Evolutionary conservation across 169 alveolate genomes (phyloP).

Genomic region (Toxoplasma gondii): DNA sequence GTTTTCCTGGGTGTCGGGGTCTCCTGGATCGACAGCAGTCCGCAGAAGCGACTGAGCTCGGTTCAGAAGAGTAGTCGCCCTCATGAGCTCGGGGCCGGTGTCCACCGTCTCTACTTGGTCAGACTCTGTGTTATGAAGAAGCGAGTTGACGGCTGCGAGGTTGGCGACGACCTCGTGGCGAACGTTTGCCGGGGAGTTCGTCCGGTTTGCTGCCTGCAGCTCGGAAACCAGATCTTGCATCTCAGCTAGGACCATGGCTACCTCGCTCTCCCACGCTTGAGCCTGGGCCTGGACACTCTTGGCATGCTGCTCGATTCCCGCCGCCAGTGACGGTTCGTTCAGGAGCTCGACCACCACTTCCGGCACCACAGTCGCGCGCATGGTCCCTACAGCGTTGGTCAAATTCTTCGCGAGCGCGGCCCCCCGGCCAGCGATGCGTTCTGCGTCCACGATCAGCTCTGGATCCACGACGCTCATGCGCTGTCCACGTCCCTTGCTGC

Average conservation of each 20-base stretch:
- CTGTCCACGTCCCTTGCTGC: neutral
- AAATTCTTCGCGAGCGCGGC: neutral
- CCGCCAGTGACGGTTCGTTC: neutral
- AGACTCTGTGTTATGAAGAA: neutral
- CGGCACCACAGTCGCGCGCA: neutral
- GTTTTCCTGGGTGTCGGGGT: neutral
- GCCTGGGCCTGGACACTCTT: neutral
- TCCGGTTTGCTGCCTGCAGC: neutral
- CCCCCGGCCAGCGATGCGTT: neutral
- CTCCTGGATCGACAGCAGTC: neutral
- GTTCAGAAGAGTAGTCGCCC: neutral
- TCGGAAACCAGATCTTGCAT: neutral
- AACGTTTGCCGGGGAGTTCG: neutral
- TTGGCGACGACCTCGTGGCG: slow-evolving; percentile 17
- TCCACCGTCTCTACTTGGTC: neutral
- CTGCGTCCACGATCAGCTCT: neutral
- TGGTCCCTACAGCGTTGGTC: neutral
- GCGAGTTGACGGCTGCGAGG: neutral
- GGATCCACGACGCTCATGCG: neutral
- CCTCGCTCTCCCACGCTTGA: no score
- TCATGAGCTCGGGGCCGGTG: neutral
- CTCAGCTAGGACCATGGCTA: neutral
- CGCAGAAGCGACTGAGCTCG: neutral
- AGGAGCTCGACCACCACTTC: neutral
- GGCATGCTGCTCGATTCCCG: slow-evolving; percentile 5